phyloP scores from a whole-genome alignment of 73 alveolate species.

The Paramecium sexaurelia region DNA sequence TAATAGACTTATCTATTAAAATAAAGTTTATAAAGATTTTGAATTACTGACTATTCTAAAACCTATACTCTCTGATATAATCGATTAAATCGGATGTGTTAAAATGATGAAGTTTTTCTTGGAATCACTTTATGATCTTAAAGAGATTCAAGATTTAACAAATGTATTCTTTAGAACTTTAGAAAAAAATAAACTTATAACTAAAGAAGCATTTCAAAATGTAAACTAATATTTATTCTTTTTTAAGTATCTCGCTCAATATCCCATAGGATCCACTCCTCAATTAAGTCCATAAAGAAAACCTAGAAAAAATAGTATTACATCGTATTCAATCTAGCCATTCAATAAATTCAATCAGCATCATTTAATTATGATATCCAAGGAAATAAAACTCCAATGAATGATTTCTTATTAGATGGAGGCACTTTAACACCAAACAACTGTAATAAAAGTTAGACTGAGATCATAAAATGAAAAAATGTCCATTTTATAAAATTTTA shows the following conservation, averaged over 20 bases:
- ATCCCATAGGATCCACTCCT: neutral
- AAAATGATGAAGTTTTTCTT: neutral
- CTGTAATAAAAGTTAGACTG: neutral
- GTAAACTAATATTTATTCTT: neutral
- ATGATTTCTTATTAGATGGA: constrained; percentile 4
- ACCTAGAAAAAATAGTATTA: neutral
- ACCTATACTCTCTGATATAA: neutral
- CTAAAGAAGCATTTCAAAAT: neutral
- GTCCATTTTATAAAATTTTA: too few species aligned
- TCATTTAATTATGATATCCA: neutral
- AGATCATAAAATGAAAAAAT: neutral
- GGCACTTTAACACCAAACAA: neutral
- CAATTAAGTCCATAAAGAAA: neutral
- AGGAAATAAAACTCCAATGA: neutral
- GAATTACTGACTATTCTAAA: neutral
- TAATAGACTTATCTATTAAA: neutral
- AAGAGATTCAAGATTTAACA: neutral
- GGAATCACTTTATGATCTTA: neutral
- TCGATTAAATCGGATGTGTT: neutral
- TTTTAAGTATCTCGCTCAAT: neutral
- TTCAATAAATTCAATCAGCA: neutral
- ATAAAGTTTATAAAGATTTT: neutral
- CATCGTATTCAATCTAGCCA: neutral
- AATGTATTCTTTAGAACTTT: neutral
- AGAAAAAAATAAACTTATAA: neutral